Conservation (phyloP, 306 rosid species). For the Astragalus membranaceus region DNA sequence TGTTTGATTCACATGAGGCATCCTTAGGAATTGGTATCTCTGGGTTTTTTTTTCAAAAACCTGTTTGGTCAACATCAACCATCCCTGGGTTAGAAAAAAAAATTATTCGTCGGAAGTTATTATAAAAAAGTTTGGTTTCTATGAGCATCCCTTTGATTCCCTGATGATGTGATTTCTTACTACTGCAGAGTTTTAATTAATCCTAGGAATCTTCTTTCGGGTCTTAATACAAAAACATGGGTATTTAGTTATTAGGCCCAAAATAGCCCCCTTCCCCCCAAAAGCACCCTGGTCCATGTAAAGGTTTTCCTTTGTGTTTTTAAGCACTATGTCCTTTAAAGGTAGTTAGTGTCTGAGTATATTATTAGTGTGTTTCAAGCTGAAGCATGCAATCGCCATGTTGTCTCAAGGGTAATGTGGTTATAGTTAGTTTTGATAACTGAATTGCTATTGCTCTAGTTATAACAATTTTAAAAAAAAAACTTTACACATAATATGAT, state of each 20-base stretch:
- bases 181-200: neutral
- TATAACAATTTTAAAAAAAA: neutral
- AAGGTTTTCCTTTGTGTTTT: neutral
- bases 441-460: neutral
- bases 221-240: neutral
- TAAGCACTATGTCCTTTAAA: neutral
- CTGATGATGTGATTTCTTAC: neutral
- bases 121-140: neutral
- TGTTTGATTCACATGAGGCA: neutral
- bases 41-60: neutral
- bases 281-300: neutral
- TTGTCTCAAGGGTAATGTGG: neutral
- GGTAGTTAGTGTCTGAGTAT: neutral
- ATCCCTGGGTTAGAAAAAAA: neutral
- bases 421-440: neutral
- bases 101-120: neutral
- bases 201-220: neutral
- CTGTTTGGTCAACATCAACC: neutral
- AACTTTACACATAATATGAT: neutral
- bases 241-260: neutral
- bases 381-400: neutral
- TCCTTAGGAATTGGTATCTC: neutral
- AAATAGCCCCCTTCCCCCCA: neutral
- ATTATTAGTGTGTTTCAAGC: neutral
- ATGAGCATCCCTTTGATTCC: neutral